Evolutionary conservation across 257 asterid genomes (phyloP), one percentile per base, ranked within the genome.

Genomic region (Solanum dulcamara): DNA sequence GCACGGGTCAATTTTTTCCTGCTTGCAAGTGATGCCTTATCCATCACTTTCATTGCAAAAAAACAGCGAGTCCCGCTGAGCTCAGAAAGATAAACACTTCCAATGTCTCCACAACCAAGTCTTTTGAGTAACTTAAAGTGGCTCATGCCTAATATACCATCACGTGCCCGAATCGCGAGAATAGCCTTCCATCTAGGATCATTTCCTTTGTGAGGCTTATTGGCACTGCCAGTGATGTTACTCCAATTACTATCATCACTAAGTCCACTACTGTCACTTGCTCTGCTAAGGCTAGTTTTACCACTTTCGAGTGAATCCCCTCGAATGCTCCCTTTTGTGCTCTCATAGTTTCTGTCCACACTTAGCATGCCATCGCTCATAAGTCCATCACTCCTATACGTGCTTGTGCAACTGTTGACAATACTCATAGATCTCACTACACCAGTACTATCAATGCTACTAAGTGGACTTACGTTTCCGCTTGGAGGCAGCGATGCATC

Each of bases 101-200:
- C 93, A 81, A 90, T 90, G 86, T 90, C 92, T 32, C 93, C 93
- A 84, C 90, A 88, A n/a, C 93, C 92, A 83, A 90, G 92, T 86
- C 89, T 89, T 84, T 81, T 91, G 40, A 88, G 88, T 85, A 91
- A 85, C 89, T 83, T 90, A 84, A 91, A 91, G 85, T 90, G 93
- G 55, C 90, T 90, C 93, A 87, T 90, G 70, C 92, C 93, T 74
- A 90, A 86, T 40, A 83, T 81, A 72, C 91, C 90, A 88, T 90
- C 92, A 24, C 91, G 89, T 20, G 72, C 72, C 84, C 90, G 90
- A 85, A 91, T 86, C 3, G 90, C 92, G 14, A 88, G 90, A 67
- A 91, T 91, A 40, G 93, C 90, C 85, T 91, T 91, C 92, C 93
- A 91, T 74, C 92, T 88, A n/a, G 93, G 93, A 90, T 90, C 93